Conservation (phyloP, 495 filamentous ascomycete genomes). For the Penicillium egyptiacum region DNA sequence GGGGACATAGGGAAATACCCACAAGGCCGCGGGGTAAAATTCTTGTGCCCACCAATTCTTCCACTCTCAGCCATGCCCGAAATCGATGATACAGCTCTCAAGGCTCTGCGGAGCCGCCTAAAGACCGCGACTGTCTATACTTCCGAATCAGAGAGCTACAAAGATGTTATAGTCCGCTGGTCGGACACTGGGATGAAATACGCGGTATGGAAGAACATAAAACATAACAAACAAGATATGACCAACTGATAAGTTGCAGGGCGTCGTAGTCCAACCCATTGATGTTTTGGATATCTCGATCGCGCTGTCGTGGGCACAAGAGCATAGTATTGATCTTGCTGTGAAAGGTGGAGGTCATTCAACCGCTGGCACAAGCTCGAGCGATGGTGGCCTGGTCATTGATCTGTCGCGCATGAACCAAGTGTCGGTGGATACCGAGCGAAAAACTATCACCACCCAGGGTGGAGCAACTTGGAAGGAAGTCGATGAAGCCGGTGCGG, state of each 20-base stretch:
- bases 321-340: slow-evolving; percentile 47
- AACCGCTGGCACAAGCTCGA: slow-evolving; percentile 49
- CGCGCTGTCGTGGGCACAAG: slow-evolving; percentile 44
- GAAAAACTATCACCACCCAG: slow-evolving; percentile 48
- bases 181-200: slow-evolving; percentile 36
- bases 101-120: slow-evolving; percentile 24
- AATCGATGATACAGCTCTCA: slow-evolving; percentile 17
- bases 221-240: neutral
- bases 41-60: neutral
- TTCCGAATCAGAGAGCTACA: slow-evolving; percentile 32
- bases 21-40: slow-evolving; percentile 7
- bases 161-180: slow-evolving; percentile 37
- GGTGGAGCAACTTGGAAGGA: slow-evolving; percentile 58
- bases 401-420: slow-evolving; percentile 53
- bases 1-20: neutral
- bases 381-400: slow-evolving; percentile 52
- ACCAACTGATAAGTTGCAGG: slow-evolving; percentile 24
- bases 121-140: slow-evolving; percentile 27
- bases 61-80: slow-evolving; percentile 15
- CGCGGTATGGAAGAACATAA: slow-evolving; percentile 26
- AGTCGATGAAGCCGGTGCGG: slow-evolving; percentile 51
- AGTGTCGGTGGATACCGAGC: slow-evolving; percentile 45
- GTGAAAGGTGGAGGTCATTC: slow-evolving; percentile 57
- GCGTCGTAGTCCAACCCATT: slow-evolving; percentile 42
- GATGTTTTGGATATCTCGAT: slow-evolving; percentile 38